Conservation (phyloP, 2,329 filamentous ascomycete genomes). For the Pseudocercospora musae region DNA sequence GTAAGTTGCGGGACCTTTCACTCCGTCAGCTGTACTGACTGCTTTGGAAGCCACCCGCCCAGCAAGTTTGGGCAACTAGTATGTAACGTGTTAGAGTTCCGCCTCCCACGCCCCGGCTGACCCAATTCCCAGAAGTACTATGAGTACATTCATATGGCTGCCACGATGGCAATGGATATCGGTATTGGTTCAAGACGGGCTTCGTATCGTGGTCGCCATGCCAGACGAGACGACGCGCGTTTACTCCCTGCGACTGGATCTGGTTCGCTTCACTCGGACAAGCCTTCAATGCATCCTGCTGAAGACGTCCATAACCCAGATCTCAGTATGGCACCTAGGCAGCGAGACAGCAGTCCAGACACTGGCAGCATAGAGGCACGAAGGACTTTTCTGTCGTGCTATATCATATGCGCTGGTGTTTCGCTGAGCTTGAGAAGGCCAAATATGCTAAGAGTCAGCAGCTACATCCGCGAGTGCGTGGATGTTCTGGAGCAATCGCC, state of each 20-base stretch:
- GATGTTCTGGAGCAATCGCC: conserved; percentile 54
- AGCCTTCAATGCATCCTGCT: conserved; percentile 21
- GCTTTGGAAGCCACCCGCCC: conserved; percentile 39
- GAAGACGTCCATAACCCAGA: conserved; percentile 29
- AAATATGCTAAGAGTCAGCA: conserved; percentile 58
- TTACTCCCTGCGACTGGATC: neutral
- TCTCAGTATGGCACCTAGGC: conserved; percentile 27
- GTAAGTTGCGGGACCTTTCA: neutral
- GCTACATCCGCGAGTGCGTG: conserved; percentile 60
- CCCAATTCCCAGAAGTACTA: conserved; percentile 37
- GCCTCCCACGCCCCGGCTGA: neutral
- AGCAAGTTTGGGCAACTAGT: conserved; percentile 38
- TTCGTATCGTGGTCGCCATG: neutral
- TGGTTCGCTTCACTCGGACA: conserved; percentile 3
- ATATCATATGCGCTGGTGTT: conserved; percentile 58
- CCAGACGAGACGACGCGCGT: neutral
- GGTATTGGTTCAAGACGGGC: conserved; percentile 32
- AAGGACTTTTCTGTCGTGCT: conserved; percentile 59
- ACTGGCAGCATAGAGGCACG: conserved; percentile 55
- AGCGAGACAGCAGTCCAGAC: conserved; percentile 39
- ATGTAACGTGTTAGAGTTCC: neutral
- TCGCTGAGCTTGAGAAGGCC: conserved; percentile 61
- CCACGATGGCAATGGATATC: conserved; percentile 50
- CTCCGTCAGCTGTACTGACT: neutral
- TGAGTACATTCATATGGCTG: conserved; percentile 52